Conservation (phyloP, 352 stramenopile species). For the Globisporangium uncinulatum region DNA sequence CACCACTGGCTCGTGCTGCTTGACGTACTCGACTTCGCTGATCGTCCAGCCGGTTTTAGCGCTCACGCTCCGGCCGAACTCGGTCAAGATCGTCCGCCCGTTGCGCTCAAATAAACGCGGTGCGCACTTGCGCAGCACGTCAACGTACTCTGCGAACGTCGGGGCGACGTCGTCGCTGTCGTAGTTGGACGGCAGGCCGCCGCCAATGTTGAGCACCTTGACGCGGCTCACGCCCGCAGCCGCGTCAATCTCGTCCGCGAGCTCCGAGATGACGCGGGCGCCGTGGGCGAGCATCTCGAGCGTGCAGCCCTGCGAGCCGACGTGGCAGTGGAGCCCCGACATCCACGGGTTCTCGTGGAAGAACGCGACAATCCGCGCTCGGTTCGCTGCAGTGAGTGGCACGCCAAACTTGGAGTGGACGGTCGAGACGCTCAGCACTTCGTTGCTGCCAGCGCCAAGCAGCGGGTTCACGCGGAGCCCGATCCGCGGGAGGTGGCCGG, state of each 20-base stretch:
- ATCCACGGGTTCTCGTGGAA: conserved; percentile 87
- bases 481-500: conserved; percentile 66
- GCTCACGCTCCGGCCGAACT: conserved; percentile 87
- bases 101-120: conserved; percentile 81
- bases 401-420: conserved; percentile 91
- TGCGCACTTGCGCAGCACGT: conserved; percentile 52
- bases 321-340: conserved; percentile 83
- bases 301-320: conserved; percentile 78
- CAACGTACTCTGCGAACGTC: conserved; percentile 81
- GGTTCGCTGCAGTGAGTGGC: conserved; percentile 55
- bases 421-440: conserved; percentile 84
- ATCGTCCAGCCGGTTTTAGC: conserved; percentile 85
- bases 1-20: conserved; percentile 43
- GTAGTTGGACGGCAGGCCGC: conserved; percentile 89
- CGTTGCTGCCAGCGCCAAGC: conserved; percentile 83
- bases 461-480: conserved; percentile 91
- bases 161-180: conserved; percentile 59
- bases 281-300: conserved; percentile 85
- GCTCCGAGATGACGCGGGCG: conserved; percentile 54
- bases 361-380: conserved; percentile 53
- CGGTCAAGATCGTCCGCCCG: conserved; percentile 82
- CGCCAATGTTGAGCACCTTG: conserved; percentile 89
- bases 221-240: conserved; percentile 65
- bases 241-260: conserved; percentile 81
- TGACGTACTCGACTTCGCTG: conserved; percentile 89